Evolutionary conservation across 1,284 basidiomycete genomes (phyloP).

Genomic region (Papiliotrema laurentii): DNA sequence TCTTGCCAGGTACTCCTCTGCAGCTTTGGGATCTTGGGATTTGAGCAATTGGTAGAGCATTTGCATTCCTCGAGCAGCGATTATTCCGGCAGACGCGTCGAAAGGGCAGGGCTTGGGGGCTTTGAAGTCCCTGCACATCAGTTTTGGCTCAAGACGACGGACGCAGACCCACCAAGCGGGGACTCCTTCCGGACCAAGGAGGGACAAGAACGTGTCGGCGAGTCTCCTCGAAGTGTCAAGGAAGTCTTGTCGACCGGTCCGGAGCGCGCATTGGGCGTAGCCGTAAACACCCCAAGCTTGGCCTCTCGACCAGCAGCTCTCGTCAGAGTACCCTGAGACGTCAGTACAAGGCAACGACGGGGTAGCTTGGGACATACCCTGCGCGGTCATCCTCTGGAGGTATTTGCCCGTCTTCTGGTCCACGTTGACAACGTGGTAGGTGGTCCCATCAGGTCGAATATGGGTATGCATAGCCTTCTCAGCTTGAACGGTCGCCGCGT

Average conservation of each 20-base stretch:
- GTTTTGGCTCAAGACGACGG: neutral
- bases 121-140: conserved; percentile 31
- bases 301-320: conserved; percentile 34
- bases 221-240: conserved; percentile 23
- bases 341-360: no score
- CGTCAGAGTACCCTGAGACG: conserved; percentile 30
- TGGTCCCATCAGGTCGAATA: conserved; percentile 30
- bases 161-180: conserved; percentile 28
- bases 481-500: conserved; percentile 32
- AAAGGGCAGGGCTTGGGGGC: conserved; percentile 34
- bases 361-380: no score
- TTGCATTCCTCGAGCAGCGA: conserved; percentile 32
- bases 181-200: conserved; percentile 27
- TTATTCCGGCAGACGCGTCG: conserved; percentile 33
- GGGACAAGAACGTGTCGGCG: conserved; percentile 29
- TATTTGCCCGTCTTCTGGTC: conserved; percentile 20
- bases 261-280: conserved; percentile 33
- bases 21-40: conserved; percentile 14
- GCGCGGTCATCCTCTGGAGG: conserved; percentile 22
- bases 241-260: conserved; percentile 37
- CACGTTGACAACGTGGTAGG: conserved; percentile 39
- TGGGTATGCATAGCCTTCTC: conserved; percentile 26
- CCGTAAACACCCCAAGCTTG: conserved; percentile 43
- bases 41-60: conserved; percentile 27
- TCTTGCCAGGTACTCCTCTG: conserved; percentile 28